Evolutionary conservation across 1,284 basidiomycete species (phyloP).

Genomic region (Boletus semigastroideus): DNA sequence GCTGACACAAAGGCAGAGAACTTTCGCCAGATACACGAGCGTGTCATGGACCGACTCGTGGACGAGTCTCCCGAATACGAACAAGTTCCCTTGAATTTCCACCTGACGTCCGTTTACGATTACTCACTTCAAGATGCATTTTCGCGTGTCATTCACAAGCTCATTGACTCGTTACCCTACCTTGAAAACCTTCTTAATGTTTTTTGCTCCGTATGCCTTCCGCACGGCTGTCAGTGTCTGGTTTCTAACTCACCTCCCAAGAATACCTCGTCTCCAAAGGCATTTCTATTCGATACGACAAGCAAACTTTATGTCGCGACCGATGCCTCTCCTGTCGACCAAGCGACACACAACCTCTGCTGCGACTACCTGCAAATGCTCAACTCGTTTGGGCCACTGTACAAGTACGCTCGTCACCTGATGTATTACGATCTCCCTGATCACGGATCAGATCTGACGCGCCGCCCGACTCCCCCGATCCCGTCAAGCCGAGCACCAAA

Average conservation of each 20-base stretch:
- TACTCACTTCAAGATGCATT: constrained; percentile 88
- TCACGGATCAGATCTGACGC: constrained; percentile 39
- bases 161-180: constrained; percentile 69
- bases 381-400: constrained; percentile 81
- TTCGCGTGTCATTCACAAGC: constrained; percentile 74
- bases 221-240: neutral
- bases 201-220: constrained; percentile 65
- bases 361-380: constrained; percentile 91
- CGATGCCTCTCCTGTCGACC: constrained; percentile 90
- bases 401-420: constrained; percentile 53
- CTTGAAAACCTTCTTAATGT: constrained; percentile 81
- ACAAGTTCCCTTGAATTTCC: constrained; percentile 73
- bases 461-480: constrained; percentile 10
- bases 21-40: constrained; percentile 83
- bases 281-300: constrained; percentile 88
- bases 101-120: constrained; percentile 89
- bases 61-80: constrained; percentile 72
- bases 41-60: constrained; percentile 78
- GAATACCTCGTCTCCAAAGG: constrained; percentile 90
- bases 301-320: constrained; percentile 90
- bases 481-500: constrained; percentile 9
- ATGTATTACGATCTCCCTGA: neutral
- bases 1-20: constrained; percentile 58
- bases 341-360: constrained; percentile 83
- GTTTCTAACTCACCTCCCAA: constrained; percentile 31